Base-by-base conservation (phyloP, 1,284 basidiomycete species). In the Hortiboletus rubellus region DNA sequence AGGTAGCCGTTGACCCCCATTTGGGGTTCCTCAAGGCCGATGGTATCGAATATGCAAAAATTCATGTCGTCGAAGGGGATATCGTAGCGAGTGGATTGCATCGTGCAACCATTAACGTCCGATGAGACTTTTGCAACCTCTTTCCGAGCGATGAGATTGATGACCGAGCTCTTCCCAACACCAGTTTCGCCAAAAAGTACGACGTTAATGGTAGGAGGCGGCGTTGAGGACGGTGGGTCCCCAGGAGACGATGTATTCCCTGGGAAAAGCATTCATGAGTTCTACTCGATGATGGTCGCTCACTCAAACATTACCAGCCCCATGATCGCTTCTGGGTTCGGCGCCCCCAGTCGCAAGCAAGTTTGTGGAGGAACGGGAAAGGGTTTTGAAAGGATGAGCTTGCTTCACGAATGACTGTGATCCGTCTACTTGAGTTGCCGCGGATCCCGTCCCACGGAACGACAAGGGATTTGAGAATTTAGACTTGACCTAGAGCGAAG, bases 21-120 rank as follows among this genome's bases (percentile, higher is more conserved):
- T 11, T 68, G 62, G 27, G 73, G 73, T 46, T 79, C 76, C 46
- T 77, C 65, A 15, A 79, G 72, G n/a, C 78, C 77, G 22, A 74
- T 68, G 36, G 77, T 79, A 34, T 78, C 77, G 24, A 71, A 79
- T 48, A 79, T 62, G 12, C 58, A 4, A 22, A 64, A 68, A 31
- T 57, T 37, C 49, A 55, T 53, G 50, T 11, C 27, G 45, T 62
- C 65, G 10, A 74, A 64, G 15, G 54, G 7, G 52, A 74, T 60
- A 17, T 52, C 18, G 18, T 71, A 60, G 22, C 58, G 49, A 12
- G 61, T 69, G n/a, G 61, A 68, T 40, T 66, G 59, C 69, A 71
- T 62, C 22, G 72, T 74, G 47, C 70, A 72, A 15, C 65, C 67
- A 15, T 62, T 54, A 2, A 68, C 66, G 37, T 66, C 69, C 30